phyloP scores from a whole-genome alignment of 1,284 basidiomycete species.

The Meira miltonrushii region DNA sequence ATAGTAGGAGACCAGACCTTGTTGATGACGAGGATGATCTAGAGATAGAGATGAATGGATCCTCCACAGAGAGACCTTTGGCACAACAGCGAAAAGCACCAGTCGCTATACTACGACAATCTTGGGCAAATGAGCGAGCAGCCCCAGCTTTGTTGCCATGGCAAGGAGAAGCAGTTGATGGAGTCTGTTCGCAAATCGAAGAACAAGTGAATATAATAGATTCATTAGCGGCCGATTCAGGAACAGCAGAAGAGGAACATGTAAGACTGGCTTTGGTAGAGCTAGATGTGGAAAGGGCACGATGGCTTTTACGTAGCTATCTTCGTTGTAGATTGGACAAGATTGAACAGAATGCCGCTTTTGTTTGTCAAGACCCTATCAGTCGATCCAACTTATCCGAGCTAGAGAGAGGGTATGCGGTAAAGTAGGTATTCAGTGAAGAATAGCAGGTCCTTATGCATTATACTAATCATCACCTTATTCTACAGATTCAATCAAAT shows the following conservation, averaged over 20 bases:
- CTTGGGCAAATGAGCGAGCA: slow-evolving; percentile 11
- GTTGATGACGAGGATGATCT: neutral
- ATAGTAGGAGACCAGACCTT: neutral
- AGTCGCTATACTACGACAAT: slow-evolving; percentile 3
- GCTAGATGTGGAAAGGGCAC: slow-evolving; percentile 45
- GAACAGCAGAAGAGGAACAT: slow-evolving; percentile 42
- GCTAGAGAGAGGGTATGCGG: slow-evolving; percentile 29
- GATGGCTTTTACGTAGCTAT: slow-evolving; percentile 43
- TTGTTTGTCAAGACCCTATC: slow-evolving; percentile 15
- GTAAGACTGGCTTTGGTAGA: slow-evolving; percentile 45
- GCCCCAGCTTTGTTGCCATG: slow-evolving; percentile 12
- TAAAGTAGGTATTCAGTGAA: slow-evolving; percentile 18
- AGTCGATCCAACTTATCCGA: slow-evolving; percentile 27
- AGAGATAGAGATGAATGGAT: neutral
- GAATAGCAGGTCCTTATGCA: neutral
- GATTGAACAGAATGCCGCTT: slow-evolving; percentile 31
- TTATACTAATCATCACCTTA: slow-evolving; percentile 1
- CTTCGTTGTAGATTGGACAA: slow-evolving; percentile 34
- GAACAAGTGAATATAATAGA: slow-evolving; percentile 15
- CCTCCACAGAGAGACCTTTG: neutral
- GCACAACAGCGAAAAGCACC: neutral
- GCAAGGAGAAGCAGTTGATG: slow-evolving; percentile 14
- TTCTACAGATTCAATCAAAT: slow-evolving; percentile 30
- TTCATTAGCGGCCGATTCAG: slow-evolving; percentile 7
- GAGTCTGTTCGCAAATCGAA: slow-evolving; percentile 15